Base-by-base conservation (phyloP, 805 yeast species). In the Candida cerambycidarum region DNA sequence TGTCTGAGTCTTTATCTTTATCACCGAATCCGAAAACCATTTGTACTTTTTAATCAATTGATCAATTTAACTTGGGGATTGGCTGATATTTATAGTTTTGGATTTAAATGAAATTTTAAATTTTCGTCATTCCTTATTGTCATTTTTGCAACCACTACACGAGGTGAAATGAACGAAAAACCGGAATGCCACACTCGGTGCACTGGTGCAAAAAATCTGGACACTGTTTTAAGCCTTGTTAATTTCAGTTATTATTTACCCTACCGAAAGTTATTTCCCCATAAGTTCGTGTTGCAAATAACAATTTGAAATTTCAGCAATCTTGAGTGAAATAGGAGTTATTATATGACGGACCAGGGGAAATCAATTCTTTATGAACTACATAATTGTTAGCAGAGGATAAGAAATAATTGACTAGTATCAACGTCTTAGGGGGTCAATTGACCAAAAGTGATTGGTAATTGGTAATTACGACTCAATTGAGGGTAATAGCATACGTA, bases 21-120 rank as follows among this genome's bases (percentile, higher is more conserved):
- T 58, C 57, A 35, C 66, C 67, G 30, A 62, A 60, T 33, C 67
- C 69, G 47, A 63, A 62, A 48, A 56, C 68, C 68, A 62, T 63
- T 52, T 45, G 43, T 23, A 38, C 31, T 24, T 21, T 21, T 21
- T 21, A 21, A 21, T 21, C 23, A 21, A 21, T 21, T 21, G n/a
- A n/a, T n/a, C n/a, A n/a, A n/a, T n/a, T n/a, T n/a, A 21, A 21
- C 8, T 21, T 6, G 33, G 37, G 16, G n/a, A 33, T 14, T 19
- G 14, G 3, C 28, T 8, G 11, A 7, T 33, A 34, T 34, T 34
- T 34, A 34, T 34, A 34, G 38, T 33, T 31, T 31, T 15, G 6
- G 21, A 11, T 25, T n/a, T 11, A 25, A 7, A 10, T 32, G 15
- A 18, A 32, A 32, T 32, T 31, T 18, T 17, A 18, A 32, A 12